A percentile compares a stretch with the other conserved stretches of the same genome.
These are phyloP conservation scores for Neonothopanus nambi DNA, from an alignment of 1,284 basidiomycete species.

Conservation along the genomic window DNA sequence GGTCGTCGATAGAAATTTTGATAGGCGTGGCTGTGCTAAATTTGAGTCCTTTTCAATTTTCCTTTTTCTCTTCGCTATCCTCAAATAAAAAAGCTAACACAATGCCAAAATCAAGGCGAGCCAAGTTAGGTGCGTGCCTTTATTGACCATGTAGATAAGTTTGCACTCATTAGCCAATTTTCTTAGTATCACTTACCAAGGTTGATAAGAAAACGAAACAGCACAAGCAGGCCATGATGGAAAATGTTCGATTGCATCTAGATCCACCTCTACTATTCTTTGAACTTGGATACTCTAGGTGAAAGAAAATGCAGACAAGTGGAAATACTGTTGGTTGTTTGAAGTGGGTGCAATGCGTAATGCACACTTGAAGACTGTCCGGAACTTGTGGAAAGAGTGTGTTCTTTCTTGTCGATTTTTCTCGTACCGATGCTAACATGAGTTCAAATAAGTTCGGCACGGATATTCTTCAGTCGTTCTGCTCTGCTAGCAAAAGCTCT, in stretches of 20 bases:
- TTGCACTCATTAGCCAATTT: conserved; percentile 15
- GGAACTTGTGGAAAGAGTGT: conserved; percentile 91
- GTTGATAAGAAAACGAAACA: conserved; percentile 80
- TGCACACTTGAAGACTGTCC: conserved; percentile 90
- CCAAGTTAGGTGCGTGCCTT: conserved; percentile 69
- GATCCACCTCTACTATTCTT: conserved; percentile 2
- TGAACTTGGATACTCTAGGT: conserved; percentile 46
- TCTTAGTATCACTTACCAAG: conserved; percentile 73
- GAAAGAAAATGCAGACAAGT: conserved; percentile 80
- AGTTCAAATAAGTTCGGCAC: conserved; percentile 60
- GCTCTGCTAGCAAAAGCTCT: conserved; percentile 96
- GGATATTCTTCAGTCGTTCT: conserved; percentile 92
- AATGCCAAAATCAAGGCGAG: conserved; percentile 89
- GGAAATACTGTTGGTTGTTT: conserved; percentile 95
- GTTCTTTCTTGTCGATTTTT: conserved; percentile 28
- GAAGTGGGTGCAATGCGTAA: conserved; percentile 95
- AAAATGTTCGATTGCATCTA: conserved; percentile 60
- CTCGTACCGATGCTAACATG: conserved; percentile 9
- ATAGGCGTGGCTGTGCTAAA: not conserved
- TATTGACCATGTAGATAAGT: conserved; percentile 6
- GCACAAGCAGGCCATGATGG: conserved; percentile 83
- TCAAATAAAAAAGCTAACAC: conserved; percentile 18
- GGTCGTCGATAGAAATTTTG: conserved; percentile 2
- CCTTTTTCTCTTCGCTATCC: conserved; percentile 15
- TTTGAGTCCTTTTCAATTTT: conserved; percentile 16